Conservation (phyloP, 352 stramenopile species). For the Phytophthora cryptogea region DNA sequence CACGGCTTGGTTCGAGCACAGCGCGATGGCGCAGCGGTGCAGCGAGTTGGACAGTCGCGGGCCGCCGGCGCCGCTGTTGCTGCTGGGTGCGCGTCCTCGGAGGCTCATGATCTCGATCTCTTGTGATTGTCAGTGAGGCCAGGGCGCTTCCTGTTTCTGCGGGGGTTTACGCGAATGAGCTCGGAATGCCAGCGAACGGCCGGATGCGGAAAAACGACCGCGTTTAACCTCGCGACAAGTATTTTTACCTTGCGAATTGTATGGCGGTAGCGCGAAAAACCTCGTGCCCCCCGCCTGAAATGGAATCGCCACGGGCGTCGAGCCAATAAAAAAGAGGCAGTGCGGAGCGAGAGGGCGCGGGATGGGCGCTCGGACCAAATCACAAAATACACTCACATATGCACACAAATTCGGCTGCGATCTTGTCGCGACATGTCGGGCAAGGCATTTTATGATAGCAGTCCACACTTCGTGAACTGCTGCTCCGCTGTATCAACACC, state of each 20-base stretch:
- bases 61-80: slow-evolving; percentile 17
- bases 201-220: slow-evolving; percentile 11
- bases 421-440: too few relatives aligned
- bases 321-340: slow-evolving; percentile 26
- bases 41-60: slow-evolving; percentile 54
- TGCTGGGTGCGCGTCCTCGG: slow-evolving; percentile 21
- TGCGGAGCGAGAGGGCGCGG: slow-evolving; percentile 17
- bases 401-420: too few relatives aligned
- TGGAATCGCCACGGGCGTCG: slow-evolving; percentile 21
- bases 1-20: slow-evolving; percentile 80
- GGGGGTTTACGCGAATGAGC: slow-evolving; percentile 19
- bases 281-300: slow-evolving; percentile 13
- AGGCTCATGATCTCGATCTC: slow-evolving; percentile 23
- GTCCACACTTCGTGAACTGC: too few relatives aligned
- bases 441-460: too few relatives aligned
- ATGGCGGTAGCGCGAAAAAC: slow-evolving; percentile 5
- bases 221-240: slow-evolving; percentile 14
- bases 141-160: slow-evolving; percentile 13
- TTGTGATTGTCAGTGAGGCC: background rate
- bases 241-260: slow-evolving; percentile 6
- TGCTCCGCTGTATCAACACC: too few relatives aligned
- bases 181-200: slow-evolving; percentile 4
- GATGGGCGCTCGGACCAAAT: slow-evolving; percentile 8
- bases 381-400: background rate
- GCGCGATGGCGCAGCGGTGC: slow-evolving; percentile 74